Base-by-base conservation (phyloP, 1,284 basidiomycete species). In the Porphyrellus sp. region DNA sequence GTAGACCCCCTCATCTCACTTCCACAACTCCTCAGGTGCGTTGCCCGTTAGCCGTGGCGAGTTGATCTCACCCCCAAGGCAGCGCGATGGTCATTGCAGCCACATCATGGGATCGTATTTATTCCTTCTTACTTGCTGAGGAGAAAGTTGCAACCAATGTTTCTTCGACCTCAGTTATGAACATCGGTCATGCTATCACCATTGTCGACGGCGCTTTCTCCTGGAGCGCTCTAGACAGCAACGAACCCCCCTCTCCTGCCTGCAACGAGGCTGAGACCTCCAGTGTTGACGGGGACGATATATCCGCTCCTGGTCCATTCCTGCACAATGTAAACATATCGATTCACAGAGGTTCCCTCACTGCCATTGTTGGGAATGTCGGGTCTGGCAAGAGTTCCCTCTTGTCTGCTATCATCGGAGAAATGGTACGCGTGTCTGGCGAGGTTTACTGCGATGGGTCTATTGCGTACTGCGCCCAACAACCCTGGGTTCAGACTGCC, bases 401-500 rank as follows among this genome's bases (percentile, higher is more conserved):
- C 39, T 61, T 80, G 27, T 72, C 70, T 4, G 73, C 74, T 18
- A 68, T 78, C 16, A 64, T 85, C 16, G 83, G 83, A 41, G 78
- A 80, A 59, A 80, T 80, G 78, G 60, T 72, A 40, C 63, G 72
- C 37, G 71, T 73, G 12, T 65, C 68, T 28, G 77, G 78, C 39
- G 82, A 67, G 72, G 75, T n/a, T 76, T 76, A 15, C 80, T 81
- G 78, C 15, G 41, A 70, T 69, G 55, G 79, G 76, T 59, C 80
- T 13, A 71, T 82, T 16, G 80, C 82, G 3, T 85, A 83, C 68
- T 77, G 77, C 44, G 74, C 78, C 13, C 83, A 85, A 63, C 76
- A 77, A 13, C 76, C 83, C 0, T 85, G 80, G 80, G 76, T 83
- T 59, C 78, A 70, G 56, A 69, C 67, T 31, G 53, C 62, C 20